Percentiles rank a stretch among this genome's conserved stretches.
Conservation (phyloP, 148 eudicot species). For the Beta vulgaris region DNA sequence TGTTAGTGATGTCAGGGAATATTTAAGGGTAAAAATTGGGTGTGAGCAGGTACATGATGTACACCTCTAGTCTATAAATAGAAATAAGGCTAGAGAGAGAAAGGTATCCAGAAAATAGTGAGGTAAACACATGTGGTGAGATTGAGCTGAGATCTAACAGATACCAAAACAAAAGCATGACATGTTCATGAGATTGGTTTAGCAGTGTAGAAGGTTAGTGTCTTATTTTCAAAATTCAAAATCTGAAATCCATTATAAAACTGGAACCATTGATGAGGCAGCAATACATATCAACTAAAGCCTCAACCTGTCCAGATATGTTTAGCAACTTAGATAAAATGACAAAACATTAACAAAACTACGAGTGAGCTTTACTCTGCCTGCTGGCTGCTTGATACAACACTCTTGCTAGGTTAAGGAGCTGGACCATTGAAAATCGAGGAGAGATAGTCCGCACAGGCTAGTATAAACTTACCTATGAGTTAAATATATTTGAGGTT, state of each 20-base stretch:
- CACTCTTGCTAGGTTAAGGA: slow-evolving; percentile 11
- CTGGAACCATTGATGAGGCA: neutral
- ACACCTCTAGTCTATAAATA: no score
- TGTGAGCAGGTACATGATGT: no score
- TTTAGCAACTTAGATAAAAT: neutral
- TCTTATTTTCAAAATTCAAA: neutral
- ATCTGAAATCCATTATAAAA: neutral
- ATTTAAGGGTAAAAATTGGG: no score
- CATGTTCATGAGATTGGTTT: no score
- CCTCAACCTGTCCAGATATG: neutral
- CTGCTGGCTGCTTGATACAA: neutral
- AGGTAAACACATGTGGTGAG: no score
- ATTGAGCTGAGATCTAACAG: no score
- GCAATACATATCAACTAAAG: slow-evolving; percentile 13
- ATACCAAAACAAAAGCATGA: no score
- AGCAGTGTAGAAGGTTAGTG: slow-evolving; percentile 18
- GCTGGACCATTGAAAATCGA: slow-evolving; percentile 7
- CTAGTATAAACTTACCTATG: neutral
- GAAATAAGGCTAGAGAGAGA: no score
- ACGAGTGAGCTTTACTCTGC: slow-evolving; percentile 10
- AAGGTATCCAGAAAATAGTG: no score
- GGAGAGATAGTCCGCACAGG: neutral
- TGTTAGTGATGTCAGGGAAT: no score
- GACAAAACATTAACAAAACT: neutral
- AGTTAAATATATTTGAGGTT: neutral